Conservation (phyloP, 2,329 filamentous ascomycete genomes). For the Chlorencoelia australis region DNA sequence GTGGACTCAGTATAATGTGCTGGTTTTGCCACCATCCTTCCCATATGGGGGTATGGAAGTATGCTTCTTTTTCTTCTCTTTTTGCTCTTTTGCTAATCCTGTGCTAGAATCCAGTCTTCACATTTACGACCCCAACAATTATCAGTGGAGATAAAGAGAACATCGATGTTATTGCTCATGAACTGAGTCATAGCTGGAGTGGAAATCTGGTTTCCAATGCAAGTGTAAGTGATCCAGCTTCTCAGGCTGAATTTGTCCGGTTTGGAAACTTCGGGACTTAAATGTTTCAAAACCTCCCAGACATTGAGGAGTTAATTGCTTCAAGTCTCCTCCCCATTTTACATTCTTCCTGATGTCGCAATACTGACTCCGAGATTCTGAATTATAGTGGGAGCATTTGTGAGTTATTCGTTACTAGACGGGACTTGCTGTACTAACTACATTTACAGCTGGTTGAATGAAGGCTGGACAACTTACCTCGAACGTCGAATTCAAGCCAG, state of each 20-base stretch:
- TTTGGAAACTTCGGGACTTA: too few species aligned
- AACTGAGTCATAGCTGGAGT: conserved; percentile 69
- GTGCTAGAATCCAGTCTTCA: conserved; percentile 92
- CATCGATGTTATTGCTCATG: conserved; percentile 92
- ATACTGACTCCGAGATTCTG: too few species aligned
- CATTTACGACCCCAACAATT: conserved; percentile 89
- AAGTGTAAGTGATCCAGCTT: too few species aligned
- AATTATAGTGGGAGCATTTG: conserved; percentile 85
- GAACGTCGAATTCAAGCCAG: conserved; percentile 73
- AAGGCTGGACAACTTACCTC: conserved; percentile 90
- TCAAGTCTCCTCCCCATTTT: too few species aligned
- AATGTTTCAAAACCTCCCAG: too few species aligned
- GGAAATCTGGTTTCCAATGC: conserved; percentile 75
- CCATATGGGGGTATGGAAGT: conserved; percentile 58
- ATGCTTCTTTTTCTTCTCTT: neutral
- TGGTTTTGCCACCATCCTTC: conserved; percentile 83
- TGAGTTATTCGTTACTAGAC: conserved; percentile 29
- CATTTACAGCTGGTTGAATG: conserved; percentile 49
- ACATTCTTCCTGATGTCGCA: too few species aligned
- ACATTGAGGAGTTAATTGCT: too few species aligned
- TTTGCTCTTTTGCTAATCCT: conserved; percentile 46
- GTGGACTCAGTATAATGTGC: conserved; percentile 92
- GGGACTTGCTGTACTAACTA: neutral
- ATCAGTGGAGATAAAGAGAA: conserved; percentile 88
- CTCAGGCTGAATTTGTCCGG: too few species aligned